Conservation (phyloP, 2,329 filamentous ascomycete species). For the Ascochyta fabae region DNA sequence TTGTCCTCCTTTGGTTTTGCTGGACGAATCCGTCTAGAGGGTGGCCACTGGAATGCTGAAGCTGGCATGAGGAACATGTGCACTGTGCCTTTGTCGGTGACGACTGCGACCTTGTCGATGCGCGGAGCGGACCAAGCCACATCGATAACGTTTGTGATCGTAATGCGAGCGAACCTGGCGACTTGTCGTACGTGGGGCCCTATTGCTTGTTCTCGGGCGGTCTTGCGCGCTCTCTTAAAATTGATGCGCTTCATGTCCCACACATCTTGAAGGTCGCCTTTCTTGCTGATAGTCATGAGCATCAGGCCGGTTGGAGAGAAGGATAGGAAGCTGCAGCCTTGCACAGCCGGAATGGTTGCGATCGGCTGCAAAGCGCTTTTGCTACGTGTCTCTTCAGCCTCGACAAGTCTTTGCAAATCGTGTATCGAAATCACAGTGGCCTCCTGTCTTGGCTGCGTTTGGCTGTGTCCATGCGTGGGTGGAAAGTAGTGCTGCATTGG, state of each 20-base stretch:
- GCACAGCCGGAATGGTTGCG: slow-evolving; percentile 72
- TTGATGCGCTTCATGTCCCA: slow-evolving; percentile 75
- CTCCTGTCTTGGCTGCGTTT: slow-evolving; percentile 61
- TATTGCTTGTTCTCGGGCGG: slow-evolving; percentile 34
- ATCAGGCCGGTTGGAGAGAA: slow-evolving; percentile 76
- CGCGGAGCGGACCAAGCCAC: slow-evolving; percentile 84
- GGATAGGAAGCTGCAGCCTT: slow-evolving; percentile 81
- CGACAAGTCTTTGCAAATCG: slow-evolving; percentile 68
- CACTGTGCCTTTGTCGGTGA: slow-evolving; percentile 93
- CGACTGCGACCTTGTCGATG: slow-evolving; percentile 82
- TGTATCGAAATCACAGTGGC: slow-evolving; percentile 77
- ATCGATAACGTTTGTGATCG: slow-evolving; percentile 87
- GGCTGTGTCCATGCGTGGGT: slow-evolving; percentile 74
- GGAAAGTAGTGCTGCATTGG: slow-evolving; percentile 67
- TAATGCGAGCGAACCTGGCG: slow-evolving; percentile 88
- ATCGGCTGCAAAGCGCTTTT: slow-evolving; percentile 64
- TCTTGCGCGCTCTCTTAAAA: slow-evolving; percentile 51
- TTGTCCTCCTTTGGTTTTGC: slow-evolving; percentile 42
- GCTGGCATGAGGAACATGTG: slow-evolving; percentile 88
- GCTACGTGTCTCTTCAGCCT: slow-evolving; percentile 56
- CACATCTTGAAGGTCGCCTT: slow-evolving; percentile 81
- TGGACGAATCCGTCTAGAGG: slow-evolving; percentile 59
- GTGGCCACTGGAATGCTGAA: slow-evolving; percentile 86
- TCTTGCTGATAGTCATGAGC: slow-evolving; percentile 79
- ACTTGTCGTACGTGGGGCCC: slow-evolving; percentile 74